Percentiles rank a stretch among this genome's conserved stretches.
These are phyloP conservation scores for Sicyos baderoa DNA, from an alignment of 306 rosid species.

Conservation along the genomic window DNA sequence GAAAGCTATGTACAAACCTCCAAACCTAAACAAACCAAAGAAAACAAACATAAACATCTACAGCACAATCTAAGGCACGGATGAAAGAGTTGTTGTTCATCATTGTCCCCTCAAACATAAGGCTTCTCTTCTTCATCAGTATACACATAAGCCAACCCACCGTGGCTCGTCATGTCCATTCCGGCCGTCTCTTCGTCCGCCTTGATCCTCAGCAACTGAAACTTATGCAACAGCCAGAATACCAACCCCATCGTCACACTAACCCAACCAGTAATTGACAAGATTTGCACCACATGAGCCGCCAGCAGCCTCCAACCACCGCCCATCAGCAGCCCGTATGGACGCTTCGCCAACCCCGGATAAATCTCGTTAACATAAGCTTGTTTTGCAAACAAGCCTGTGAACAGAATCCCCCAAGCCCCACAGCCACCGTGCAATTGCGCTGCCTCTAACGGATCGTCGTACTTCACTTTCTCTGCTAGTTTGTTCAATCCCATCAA, in stretches of 20 bases:
- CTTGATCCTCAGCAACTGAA: conserved; percentile 35
- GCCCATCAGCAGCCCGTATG: conserved; percentile 45
- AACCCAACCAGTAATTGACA: conserved; percentile 34
- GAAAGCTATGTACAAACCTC: background rate
- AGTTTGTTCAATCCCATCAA: conserved; percentile 39
- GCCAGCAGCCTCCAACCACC: conserved; percentile 41
- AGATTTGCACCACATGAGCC: conserved; percentile 42
- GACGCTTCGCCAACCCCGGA: conserved; percentile 31
- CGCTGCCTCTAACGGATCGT: conserved; percentile 56
- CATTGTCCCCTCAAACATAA: background rate
- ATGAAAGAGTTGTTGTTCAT: background rate
- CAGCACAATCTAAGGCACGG: background rate
- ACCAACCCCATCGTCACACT: conserved; percentile 43
- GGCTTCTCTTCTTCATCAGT: conserved; percentile 9
- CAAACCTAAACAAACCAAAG: background rate
- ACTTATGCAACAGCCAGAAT: conserved; percentile 38
- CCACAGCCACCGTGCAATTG: conserved; percentile 62
- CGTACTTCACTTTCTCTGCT: conserved; percentile 40
- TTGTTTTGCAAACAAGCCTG: conserved; percentile 41
- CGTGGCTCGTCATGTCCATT: conserved; percentile 53
- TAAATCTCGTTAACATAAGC: conserved; percentile 40
- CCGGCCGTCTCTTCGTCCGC: conserved; percentile 48
- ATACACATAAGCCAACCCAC: conserved; percentile 44
- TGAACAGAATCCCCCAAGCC: conserved; percentile 48
- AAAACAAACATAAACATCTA: conserved; percentile 2